Conservation (phyloP, 345 rosid genomes). For the Punica granatum region DNA sequence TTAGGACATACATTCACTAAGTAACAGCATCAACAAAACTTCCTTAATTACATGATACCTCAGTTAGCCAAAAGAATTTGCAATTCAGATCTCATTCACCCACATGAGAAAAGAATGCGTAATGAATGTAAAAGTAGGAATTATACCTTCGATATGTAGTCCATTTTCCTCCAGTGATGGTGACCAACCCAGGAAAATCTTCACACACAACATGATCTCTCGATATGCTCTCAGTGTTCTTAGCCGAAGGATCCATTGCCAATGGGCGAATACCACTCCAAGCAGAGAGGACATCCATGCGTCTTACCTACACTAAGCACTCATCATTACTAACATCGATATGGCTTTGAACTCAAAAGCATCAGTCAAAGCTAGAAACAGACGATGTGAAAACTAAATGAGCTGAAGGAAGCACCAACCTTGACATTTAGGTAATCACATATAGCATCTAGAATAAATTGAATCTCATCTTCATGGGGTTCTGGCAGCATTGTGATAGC, state of each 20-base stretch:
- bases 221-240: conserved; percentile 90
- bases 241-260: conserved; percentile 82
- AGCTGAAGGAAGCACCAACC: conserved; percentile 28
- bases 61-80: background rate
- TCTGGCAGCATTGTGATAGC: conserved; percentile 79
- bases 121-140: conserved; percentile 1
- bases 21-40: conserved; percentile 2
- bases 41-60: background rate
- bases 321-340: background rate
- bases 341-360: background rate
- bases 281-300: conserved; percentile 92
- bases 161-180: conserved; percentile 99
- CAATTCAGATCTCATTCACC: background rate
- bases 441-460: conserved; percentile 92
- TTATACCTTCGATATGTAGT: conserved; percentile 88
- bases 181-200: conserved; percentile 88
- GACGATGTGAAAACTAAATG: background rate
- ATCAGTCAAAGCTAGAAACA: background rate
- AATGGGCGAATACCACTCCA: conserved; percentile 99
- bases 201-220: conserved; percentile 92
- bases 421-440: conserved; percentile 79
- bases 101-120: background rate
- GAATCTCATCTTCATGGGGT: conserved; percentile 96
- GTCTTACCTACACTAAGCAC: conserved; percentile 55
- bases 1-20: background rate